Conservation (phyloP, 495 filamentous ascomycete species). For the Durotheca rogersii region DNA sequence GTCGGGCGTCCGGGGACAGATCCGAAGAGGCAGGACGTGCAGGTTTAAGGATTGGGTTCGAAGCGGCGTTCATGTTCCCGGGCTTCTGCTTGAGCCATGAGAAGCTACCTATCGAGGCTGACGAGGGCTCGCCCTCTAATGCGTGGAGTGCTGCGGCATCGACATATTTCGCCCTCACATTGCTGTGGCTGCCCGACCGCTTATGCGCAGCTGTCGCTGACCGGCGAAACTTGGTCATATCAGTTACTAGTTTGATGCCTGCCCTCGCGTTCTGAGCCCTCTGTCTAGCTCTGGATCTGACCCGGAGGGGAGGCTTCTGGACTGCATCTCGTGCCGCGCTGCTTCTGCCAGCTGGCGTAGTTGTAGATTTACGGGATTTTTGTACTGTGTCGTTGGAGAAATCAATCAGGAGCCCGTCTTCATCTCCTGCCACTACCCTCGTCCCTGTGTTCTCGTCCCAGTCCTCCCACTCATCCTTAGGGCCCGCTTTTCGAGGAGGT, state of each 20-base stretch:
- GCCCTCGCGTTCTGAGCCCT: constrained; percentile 57
- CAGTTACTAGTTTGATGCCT: constrained; percentile 67
- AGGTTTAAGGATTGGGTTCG: constrained; percentile 33
- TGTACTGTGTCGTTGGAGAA: constrained; percentile 14
- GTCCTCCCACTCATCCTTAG: constrained; percentile 39
- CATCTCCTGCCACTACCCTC: constrained; percentile 25
- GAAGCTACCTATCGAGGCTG: constrained; percentile 44
- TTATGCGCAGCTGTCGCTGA: constrained; percentile 14
- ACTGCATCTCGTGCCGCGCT: constrained; percentile 26
- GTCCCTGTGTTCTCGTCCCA: constrained; percentile 52
- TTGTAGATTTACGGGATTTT: constrained; percentile 14
- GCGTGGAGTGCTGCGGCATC: constrained; percentile 53
- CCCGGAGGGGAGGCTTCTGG: constrained; percentile 33
- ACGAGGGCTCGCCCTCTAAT: constrained; percentile 45
- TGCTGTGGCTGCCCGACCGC: constrained; percentile 28
- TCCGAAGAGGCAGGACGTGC: constrained; percentile 41
- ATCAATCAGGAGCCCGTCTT: constrained; percentile 32
- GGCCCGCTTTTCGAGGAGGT: constrained; percentile 3
- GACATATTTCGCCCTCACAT: constrained; percentile 42
- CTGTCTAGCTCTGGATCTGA: constrained; percentile 52
- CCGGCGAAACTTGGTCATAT: constrained; percentile 46
- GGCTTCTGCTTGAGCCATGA: constrained; percentile 46
- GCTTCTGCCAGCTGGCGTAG: constrained; percentile 20
- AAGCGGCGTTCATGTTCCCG: constrained; percentile 22
- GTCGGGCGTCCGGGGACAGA: constrained; percentile 71